Percentiles rank a stretch among this genome's conserved stretches.
phyloP scores from a whole-genome alignment of 164 flowering plant species.

The grape (Vitis vinifera) region DNA sequence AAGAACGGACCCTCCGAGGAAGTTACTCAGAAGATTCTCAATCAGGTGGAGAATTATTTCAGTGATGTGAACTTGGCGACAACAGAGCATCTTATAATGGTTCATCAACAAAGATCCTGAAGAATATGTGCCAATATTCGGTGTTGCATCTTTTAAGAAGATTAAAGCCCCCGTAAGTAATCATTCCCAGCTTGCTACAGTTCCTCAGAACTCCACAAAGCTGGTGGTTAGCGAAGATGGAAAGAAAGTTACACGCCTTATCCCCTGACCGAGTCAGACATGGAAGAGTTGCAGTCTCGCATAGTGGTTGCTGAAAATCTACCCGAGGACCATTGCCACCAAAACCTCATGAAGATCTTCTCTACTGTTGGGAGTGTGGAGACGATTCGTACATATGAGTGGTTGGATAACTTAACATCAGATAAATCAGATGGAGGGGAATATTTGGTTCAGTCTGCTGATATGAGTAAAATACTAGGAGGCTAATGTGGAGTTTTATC shows the following conservation, averaged over 20 bases:
- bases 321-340: slow-evolving; percentile 94
- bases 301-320: slow-evolving; percentile 89
- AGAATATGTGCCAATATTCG: slow-evolving; percentile 90
- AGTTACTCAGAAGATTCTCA: too few species aligned
- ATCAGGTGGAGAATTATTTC: slow-evolving; percentile 98
- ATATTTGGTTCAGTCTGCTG: too few species aligned
- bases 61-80: slow-evolving; percentile 94
- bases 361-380: slow-evolving; percentile 60
- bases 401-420: too few species aligned
- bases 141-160: slow-evolving; percentile 93
- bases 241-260: slow-evolving; percentile 72
- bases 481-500: too few species aligned
- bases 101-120: slow-evolving; percentile 86
- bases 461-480: too few species aligned
- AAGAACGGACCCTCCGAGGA: too few species aligned
- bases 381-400: too few species aligned
- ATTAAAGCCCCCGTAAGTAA: slow-evolving; percentile 64
- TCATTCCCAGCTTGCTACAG: slow-evolving; percentile 68
- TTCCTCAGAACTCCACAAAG: slow-evolving; percentile 69
- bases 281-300: slow-evolving; percentile 92
- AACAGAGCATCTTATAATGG: slow-evolving; percentile 84
- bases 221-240: slow-evolving; percentile 96
- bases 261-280: slow-evolving; percentile 68
- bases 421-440: too few species aligned
- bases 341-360: slow-evolving; percentile 89